Evolutionary conservation across 2,329 filamentous ascomycete genomes (phyloP), one percentile per base, ranked within the genome.

Genomic region (Erysiphe pulchra): DNA sequence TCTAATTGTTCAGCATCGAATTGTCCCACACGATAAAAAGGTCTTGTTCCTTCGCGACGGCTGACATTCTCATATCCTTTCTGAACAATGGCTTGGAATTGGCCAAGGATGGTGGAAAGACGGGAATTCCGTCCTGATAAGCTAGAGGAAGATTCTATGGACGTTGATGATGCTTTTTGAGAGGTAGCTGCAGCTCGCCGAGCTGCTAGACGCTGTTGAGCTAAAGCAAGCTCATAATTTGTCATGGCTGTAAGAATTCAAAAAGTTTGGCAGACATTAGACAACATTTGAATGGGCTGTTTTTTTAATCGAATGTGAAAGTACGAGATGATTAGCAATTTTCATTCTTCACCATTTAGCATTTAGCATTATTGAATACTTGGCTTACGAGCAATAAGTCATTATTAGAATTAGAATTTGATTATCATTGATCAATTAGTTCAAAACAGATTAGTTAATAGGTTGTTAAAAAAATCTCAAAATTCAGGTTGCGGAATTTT

Each of bases 1-100:
- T 98, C 90, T 16, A 98, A 70, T 44, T 98, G 67, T 61, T 95
- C 90, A 34, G 90, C 85, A 61, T 98, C 90, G 39, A 95, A 83
- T 63, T 98, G 90, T 28, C 87, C 85, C 28, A 98, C 90, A 46
- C 90, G 77, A 60, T 93, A 94, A 11, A 82, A 78, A 5, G 90
- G 87, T 14, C 75, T 68, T 20, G 81, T 87, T 40, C 84, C 83
- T 57, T 85, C 77, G 49, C 80, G 75, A 6, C 79, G 77, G 36
- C 73, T 73, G 38, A 87, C 63, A 4, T 70, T 64, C 56, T 85
- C 73, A 83, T 80, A 92, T 46, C 73, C 62, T 34, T 63, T 62
- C 16, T 71, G 57, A 32, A 64, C 63, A 0, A 62, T 58, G 47
- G 53, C 57, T 46, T 68, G 68, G 45, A 80, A 57, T 49, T 66